Base-by-base conservation (phyloP, 495 filamentous ascomycete species). In the Penicillium steckii region DNA sequence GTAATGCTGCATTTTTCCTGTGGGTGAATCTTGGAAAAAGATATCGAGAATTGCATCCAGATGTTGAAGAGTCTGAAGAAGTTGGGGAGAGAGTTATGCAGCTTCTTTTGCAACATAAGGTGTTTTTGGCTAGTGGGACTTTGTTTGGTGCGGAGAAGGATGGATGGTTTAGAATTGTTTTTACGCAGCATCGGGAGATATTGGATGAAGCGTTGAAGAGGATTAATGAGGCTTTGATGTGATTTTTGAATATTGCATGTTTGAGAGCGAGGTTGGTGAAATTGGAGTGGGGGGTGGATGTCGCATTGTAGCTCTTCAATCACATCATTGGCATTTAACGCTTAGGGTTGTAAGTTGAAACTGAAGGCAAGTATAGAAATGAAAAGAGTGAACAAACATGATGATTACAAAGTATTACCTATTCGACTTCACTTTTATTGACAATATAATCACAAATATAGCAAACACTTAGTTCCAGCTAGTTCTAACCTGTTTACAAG, bases 1-100 rank as follows among this genome's bases (percentile, higher is more conserved):
- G 70, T 47, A 54, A 82, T 64, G 81, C 80, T 5, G 83, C 71
- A 0, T 77, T 86, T 46, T 86, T 86, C 57, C 55, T 86, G 8
- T 85, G 84, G 84, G 58, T 80, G 2, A 72, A 86, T 65, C 60
- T 86, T 24, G 64, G 76, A 6, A 63, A 64, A 53, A 72, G 40
- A 19, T 74, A 69, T 49, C 53, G 50, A 9, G 59, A 69, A 27
- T 30, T 58, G 38, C 69, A 55, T 61, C 55, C 52, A 12, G 68
- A 53, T 41, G 57, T 51, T 40, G 61, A 30, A 46, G 70, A 42
- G 13, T 48, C 29, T 29, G 57, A 46, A 15, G 45, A 61, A 40
- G 24, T 69, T 21, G 56, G 52, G 10, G 59, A 69, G 3, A 47
- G 8, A 18, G 52, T 71, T 6, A 74, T 68, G 38, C 44, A 68